Evolutionary conservation across 805 yeast genomes (phyloP), one percentile per base, ranked within the genome.

Genomic region (Dipodascopsis uninucleata): DNA sequence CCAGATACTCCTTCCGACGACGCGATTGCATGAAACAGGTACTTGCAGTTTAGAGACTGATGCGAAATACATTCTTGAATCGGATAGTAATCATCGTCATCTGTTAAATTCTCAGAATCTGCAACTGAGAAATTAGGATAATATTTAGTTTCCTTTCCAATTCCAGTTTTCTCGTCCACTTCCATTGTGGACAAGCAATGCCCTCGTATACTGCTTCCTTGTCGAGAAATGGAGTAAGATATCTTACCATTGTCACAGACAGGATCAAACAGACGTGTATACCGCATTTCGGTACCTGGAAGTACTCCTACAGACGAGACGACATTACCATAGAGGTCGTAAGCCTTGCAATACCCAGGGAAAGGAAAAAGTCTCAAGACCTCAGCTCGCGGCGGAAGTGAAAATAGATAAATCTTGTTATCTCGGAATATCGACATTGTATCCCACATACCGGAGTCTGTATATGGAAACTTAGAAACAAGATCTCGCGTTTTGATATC

Each of bases 381-480:
- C 21, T 36, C 45, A 3, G 33, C 28, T 20, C 32, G 33, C 7
- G 46, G 55, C 10, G 55, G 55, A 6, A 50, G 44, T 18, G 55
- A 50, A 25, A 50, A 39, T 21, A 50, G 31, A 28, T 50, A 50
- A 25, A 50, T 50, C 24, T 43, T 45, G 44, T 50, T 50, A 6
- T 43, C 53, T 6, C 40, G 25, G 31, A 50, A 35, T 16, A 48
- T 36, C 5, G 51, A 38, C 17, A 52, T 47, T 5, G 55, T 50
- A 14, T 50, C 55, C 55, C 55, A 50, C 20, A 50, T 38, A n/a
- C 55, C 55, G 26, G 51, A 39, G 25, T 38, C 55, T 18, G 49
- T 48, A 49, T 43, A 50, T 3, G 45, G 45, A 39, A 50, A 50
- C 21, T 36, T 43, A 23, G 53, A 39, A 6, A 48, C 36, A 18